Percentiles rank a stretch among this genome's conserved stretches.
Conservation (phyloP, 2,329 filamentous ascomycete species). For the Verticillium isaacii region DNA sequence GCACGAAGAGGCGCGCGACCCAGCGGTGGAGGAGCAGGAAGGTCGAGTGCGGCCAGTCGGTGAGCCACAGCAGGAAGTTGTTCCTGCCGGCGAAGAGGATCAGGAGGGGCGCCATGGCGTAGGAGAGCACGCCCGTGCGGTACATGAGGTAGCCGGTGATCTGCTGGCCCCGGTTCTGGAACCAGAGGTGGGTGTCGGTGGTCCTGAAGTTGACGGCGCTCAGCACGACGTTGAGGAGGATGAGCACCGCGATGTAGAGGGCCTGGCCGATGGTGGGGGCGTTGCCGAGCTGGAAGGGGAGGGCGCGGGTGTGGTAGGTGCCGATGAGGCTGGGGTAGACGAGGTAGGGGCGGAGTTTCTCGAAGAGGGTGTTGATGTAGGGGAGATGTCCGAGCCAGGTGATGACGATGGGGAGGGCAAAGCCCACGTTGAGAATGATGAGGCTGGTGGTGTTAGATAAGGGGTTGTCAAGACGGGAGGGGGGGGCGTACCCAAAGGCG, state of each 20-base stretch:
- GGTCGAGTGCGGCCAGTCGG: constrained; percentile 37
- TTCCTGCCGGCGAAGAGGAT: constrained; percentile 35
- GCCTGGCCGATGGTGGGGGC: constrained; percentile 29
- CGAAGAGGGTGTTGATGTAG: background rate
- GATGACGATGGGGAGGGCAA: background rate
- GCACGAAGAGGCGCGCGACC: constrained; percentile 31
- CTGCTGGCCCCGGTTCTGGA: constrained; percentile 12
- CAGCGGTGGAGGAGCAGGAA: constrained; percentile 40
- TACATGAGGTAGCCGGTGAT: constrained; percentile 22
- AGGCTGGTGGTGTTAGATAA: no score
- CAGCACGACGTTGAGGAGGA: constrained; percentile 24
- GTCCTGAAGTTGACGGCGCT: constrained; percentile 16
- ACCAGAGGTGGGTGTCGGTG: constrained; percentile 17
- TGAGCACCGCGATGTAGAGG: constrained; percentile 26
- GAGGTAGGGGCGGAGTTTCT: constrained; percentile 20
- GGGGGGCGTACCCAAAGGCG: no score
- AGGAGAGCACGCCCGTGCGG: constrained; percentile 28
- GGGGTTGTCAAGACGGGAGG: no score
- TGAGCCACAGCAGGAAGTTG: constrained; percentile 34
- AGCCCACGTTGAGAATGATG: background rate
- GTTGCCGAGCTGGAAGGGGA: constrained; percentile 28
- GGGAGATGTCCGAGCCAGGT: background rate
- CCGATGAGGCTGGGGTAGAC: constrained; percentile 25
- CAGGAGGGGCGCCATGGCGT: constrained; percentile 25
- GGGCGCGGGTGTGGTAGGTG: constrained; percentile 22